Evolutionary conservation across 805 yeast genomes (phyloP).

Genomic region (Cyberlindnera americana): DNA sequence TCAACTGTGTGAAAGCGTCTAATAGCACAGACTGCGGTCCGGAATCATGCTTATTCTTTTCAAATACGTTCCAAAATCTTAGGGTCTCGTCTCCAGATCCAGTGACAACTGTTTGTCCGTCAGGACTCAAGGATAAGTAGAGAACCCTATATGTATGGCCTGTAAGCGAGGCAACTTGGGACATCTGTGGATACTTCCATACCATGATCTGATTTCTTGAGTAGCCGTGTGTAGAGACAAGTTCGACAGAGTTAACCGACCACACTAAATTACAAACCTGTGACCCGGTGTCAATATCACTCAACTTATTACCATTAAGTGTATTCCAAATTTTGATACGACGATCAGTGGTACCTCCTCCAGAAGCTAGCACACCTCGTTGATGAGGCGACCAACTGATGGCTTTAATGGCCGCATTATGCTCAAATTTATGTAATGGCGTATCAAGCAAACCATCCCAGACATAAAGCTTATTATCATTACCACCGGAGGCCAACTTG

Average conservation of each 20-base stretch:
- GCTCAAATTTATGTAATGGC: constrained; percentile 80
- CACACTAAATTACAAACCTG: constrained; percentile 93
- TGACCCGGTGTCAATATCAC: constrained; percentile 91
- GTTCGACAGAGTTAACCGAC: constrained; percentile 88
- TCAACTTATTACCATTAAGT: constrained; percentile 63
- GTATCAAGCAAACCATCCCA: constrained; percentile 74
- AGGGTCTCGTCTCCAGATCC: constrained; percentile 99
- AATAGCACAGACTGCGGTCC: constrained; percentile 61
- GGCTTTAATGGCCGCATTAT: constrained; percentile 94
- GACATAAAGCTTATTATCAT: constrained; percentile 80
- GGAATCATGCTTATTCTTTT: constrained; percentile 57
- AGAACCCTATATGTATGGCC: constrained; percentile 94
- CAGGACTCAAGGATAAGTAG: constrained; percentile 87
- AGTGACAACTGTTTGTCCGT: constrained; percentile 94
- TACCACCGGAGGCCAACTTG: constrained; percentile 92
- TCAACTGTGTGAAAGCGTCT: constrained; percentile 71
- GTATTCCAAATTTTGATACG: constrained; percentile 92
- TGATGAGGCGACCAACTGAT: constrained; percentile 98
- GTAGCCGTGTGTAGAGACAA: constrained; percentile 94
- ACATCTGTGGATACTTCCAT: constrained; percentile 91
- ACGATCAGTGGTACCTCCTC: constrained; percentile 96
- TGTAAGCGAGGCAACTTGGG: constrained; percentile 87
- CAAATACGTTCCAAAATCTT: constrained; percentile 93
- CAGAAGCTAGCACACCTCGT: constrained; percentile 87
- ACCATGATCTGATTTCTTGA: constrained; percentile 85